Evolutionary conservation across 176 grass and related monocot genomes (phyloP).

Genomic region (Musa itinerans): DNA sequence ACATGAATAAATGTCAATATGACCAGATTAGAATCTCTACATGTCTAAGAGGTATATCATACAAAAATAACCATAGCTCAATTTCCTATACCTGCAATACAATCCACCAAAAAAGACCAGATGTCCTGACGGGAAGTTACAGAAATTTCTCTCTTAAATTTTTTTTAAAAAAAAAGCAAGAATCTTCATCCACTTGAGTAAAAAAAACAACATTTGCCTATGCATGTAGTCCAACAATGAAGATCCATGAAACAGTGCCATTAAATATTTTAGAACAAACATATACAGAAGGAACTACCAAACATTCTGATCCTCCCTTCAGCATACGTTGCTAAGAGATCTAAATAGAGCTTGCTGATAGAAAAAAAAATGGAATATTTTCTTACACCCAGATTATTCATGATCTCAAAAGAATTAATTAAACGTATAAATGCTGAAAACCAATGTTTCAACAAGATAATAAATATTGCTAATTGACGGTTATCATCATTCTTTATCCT

Average conservation of each 20-base stretch:
- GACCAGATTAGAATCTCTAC: background rate
- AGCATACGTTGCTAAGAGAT: too few species aligned
- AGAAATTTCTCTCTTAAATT: background rate
- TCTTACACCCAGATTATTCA: background rate
- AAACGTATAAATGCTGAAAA: background rate
- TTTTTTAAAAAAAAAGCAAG: background rate
- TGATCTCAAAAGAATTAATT: background rate
- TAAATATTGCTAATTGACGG: background rate
- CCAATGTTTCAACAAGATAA: background rate
- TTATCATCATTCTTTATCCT: background rate
- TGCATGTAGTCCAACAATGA: background rate
- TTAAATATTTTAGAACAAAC: background rate
- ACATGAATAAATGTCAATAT: too few species aligned
- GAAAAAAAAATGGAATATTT: background rate
- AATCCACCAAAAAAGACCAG: background rate
- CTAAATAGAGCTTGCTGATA: too few species aligned
- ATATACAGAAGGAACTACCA: background rate
- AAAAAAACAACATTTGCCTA: background rate
- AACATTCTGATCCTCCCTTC: background rate
- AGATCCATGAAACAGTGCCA: background rate
- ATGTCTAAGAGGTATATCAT: background rate
- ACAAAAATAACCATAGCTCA: background rate
- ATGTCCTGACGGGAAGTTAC: background rate
- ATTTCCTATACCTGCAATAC: background rate
- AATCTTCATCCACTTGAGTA: background rate